Evolutionary conservation across 2,329 filamentous ascomycete species (phyloP).

Genomic region (Knufia fluminis): DNA sequence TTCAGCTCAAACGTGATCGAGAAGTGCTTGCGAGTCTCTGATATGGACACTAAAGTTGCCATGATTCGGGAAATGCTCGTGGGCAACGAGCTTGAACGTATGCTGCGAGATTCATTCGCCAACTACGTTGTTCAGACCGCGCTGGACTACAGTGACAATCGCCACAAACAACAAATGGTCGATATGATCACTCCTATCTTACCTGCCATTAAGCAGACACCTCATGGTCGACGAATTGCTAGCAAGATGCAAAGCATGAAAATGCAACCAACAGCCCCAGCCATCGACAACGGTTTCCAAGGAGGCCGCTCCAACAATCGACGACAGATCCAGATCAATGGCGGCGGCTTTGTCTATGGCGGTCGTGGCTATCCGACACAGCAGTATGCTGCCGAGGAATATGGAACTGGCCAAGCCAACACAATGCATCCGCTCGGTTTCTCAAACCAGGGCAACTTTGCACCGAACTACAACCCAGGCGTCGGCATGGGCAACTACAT

Average conservation of each 20-base stretch:
- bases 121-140: conserved; percentile 99
- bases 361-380: conserved; percentile 8
- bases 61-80: conserved; percentile 75
- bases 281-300: conserved; percentile 33
- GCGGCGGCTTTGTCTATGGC: conserved; percentile 19
- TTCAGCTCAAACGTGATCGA: conserved; percentile 99
- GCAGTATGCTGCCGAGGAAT: conserved; percentile 6
- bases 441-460: not conserved
- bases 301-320: conserved; percentile 25
- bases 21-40: conserved; percentile 82
- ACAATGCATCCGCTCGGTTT: conserved; percentile 9
- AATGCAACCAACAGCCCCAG: conserved; percentile 31
- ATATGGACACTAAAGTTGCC: conserved; percentile 62
- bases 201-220: conserved; percentile 76
- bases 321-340: conserved; percentile 24
- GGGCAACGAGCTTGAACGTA: conserved; percentile 70
- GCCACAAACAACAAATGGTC: conserved; percentile 65
- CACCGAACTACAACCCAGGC: conserved; percentile 5
- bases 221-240: conserved; percentile 87
- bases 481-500: conserved; percentile 8
- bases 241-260: conserved; percentile 63
- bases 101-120: conserved; percentile 85
- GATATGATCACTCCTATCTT: conserved; percentile 79
- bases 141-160: conserved; percentile 69
- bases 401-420: conserved; percentile 2